Percentiles rank a stretch among this genome's conserved stretches.
Evolutionary conservation across 306 rosid genomes (phyloP).

Genomic region (Glycine latifolia): DNA sequence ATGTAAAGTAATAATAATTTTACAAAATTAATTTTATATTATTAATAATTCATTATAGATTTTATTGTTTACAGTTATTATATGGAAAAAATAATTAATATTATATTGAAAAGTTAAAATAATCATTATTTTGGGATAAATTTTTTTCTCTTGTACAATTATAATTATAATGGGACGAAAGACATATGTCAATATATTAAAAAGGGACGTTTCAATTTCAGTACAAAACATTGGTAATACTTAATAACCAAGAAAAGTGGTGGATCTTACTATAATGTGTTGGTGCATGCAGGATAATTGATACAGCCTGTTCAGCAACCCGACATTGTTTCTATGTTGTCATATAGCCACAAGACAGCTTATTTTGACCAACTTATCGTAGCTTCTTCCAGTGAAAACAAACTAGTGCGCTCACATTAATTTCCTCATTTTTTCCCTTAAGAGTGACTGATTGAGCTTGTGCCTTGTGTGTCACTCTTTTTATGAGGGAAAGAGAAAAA

Average conservation of each 20-base stretch:
- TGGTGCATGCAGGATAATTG: slow-evolving; percentile 25
- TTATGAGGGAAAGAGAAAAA: slow-evolving; percentile 11
- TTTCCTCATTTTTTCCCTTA: background rate
- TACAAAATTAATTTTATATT: too few species aligned
- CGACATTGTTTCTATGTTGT: slow-evolving; percentile 37
- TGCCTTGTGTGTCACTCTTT: slow-evolving; percentile 45
- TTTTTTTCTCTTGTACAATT: too few species aligned
- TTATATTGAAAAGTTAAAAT: too few species aligned
- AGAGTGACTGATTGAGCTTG: slow-evolving; percentile 35
- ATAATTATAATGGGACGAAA: too few species aligned
- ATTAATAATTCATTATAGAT: too few species aligned
- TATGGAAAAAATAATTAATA: too few species aligned
- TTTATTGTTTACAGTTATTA: too few species aligned
- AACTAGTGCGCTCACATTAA: slow-evolving; percentile 29
- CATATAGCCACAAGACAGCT: slow-evolving; percentile 30
- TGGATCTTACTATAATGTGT: background rate
- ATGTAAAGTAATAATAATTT: too few species aligned
- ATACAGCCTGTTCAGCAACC: slow-evolving; percentile 31
- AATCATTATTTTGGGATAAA: too few species aligned
- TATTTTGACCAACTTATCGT: background rate
- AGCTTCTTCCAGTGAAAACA: slow-evolving; percentile 31
- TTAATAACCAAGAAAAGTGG: slow-evolving; percentile 32
- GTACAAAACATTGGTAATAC: background rate
- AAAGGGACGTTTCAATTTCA: background rate
- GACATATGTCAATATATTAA: background rate